A percentile compares a stretch with the other conserved stretches of the same genome.
phyloP scores from a whole-genome alignment of 2,329 filamentous ascomycete genomes.

The Scortechinia acanthostroma region DNA sequence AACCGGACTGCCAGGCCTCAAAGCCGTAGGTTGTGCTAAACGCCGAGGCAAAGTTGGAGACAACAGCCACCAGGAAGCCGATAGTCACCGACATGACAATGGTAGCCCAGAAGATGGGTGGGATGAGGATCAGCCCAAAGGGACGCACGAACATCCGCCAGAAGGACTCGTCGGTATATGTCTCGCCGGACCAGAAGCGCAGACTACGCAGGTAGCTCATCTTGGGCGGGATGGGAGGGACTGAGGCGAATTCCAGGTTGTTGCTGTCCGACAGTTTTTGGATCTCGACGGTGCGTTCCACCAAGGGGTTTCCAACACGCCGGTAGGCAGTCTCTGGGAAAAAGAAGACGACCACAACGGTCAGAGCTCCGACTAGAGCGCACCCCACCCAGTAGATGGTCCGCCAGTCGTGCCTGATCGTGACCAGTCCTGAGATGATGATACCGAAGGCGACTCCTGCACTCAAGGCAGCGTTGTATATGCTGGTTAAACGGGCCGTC shows the following conservation, averaged over 20 bases:
- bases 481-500: too few species aligned
- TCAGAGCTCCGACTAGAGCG: conserved; percentile 37
- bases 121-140: conserved; percentile 37
- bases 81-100: conserved; percentile 44
- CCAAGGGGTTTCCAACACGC: conserved; percentile 14
- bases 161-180: conserved; percentile 34
- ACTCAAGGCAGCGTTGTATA: conserved; percentile 30
- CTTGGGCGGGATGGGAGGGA: conserved; percentile 9
- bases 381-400: conserved; percentile 40
- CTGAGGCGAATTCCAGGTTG: conserved; percentile 6
- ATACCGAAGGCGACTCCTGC: conserved; percentile 31
- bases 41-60: conserved; percentile 38
- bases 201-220: conserved; percentile 24
- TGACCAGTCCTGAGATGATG: conserved; percentile 36
- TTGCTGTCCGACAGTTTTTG: conserved; percentile 4
- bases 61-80: conserved; percentile 44
- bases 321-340: conserved; percentile 45
- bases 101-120: conserved; percentile 45
- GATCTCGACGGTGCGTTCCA: conserved; percentile 5
- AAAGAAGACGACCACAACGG: conserved; percentile 38
- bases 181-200: conserved; percentile 27
- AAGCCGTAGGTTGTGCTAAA: conserved; percentile 32
- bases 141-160: conserved; percentile 39
- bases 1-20: conserved; percentile 33
- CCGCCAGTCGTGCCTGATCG: conserved; percentile 36